A percentile compares a stretch with the other conserved stretches of the same genome.
These are phyloP conservation scores for Cyberlindnera mississippiensis DNA, from an alignment of 805 yeast species.

Conservation along the genomic window DNA sequence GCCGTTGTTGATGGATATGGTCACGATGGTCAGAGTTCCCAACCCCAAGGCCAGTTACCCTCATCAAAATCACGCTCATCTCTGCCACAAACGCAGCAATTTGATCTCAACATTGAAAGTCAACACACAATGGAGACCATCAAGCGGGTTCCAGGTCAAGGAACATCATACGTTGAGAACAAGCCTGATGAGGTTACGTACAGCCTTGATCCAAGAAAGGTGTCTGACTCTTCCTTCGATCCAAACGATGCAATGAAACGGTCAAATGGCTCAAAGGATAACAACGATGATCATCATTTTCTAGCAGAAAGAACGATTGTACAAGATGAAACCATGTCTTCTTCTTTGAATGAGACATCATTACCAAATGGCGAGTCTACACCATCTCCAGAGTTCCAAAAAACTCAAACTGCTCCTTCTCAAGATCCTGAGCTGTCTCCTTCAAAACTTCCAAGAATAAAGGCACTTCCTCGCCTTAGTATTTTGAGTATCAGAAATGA, in stretches of 20 bases:
- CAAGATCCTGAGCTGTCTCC: conserved; percentile 13
- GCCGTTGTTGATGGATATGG: no score
- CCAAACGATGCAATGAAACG: no score
- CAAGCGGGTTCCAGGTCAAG: background rate
- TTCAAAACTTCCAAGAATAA: conserved; percentile 24
- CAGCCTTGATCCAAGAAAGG: background rate
- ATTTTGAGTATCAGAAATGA: conserved; percentile 24
- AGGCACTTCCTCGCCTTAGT: conserved; percentile 25
- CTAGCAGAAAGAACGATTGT: conserved; percentile 22
- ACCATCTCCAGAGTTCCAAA: conserved; percentile 17
- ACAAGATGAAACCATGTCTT: conserved; percentile 10
- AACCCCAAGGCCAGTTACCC: no score
- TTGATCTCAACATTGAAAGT: no score
- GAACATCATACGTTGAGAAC: background rate
- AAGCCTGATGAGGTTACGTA: background rate
- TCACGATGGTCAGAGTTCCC: conserved; percentile 1
- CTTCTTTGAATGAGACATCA: conserved; percentile 11
- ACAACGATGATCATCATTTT: conserved; percentile 18
- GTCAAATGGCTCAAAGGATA: background rate
- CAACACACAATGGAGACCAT: no score
- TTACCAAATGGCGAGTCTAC: conserved; percentile 25
- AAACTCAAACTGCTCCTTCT: background rate
- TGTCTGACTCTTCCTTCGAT: background rate
- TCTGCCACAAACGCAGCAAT: background rate
- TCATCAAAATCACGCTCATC: background rate